Percentiles rank a stretch among this genome's conserved stretches.
Conservation (phyloP, 2,329 filamentous ascomycete genomes). For the Beauveria australis region DNA sequence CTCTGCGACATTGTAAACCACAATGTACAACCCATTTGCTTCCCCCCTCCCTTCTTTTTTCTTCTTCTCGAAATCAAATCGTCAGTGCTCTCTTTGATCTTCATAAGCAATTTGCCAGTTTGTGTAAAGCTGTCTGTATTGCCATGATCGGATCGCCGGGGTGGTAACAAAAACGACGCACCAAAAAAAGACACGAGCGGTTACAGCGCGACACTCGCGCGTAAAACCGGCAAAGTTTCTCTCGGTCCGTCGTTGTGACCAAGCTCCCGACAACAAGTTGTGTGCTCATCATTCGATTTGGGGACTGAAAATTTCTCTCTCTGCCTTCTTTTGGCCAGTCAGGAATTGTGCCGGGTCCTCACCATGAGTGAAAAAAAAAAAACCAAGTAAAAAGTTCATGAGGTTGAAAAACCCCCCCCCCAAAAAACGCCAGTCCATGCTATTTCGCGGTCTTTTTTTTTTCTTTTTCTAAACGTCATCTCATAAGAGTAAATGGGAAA, state of each 20-base stretch:
- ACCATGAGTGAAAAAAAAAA: neutral
- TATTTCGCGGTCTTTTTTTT: neutral
- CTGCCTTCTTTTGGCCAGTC: neutral
- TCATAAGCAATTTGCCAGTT: conserved; percentile 24
- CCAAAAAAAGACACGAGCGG: conserved; percentile 22
- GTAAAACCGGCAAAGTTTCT: conserved; percentile 21
- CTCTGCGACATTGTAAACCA: neutral
- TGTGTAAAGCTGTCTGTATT: conserved; percentile 12
- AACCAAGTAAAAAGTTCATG: neutral
- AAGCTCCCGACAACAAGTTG: conserved; percentile 20
- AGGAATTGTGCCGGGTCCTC: neutral
- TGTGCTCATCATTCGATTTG: conserved; percentile 41
- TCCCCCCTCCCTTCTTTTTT: neutral
- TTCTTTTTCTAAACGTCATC: neutral
- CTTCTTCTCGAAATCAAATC: conserved; percentile 18
- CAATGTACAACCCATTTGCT: neutral
- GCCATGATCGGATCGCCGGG: conserved; percentile 29
- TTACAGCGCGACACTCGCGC: conserved; percentile 23
- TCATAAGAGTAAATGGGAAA: neutral
- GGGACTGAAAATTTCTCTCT: neutral
- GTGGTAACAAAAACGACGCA: conserved; percentile 12
- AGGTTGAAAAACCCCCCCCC: conserved; percentile 1
- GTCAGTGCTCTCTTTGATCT: conserved; percentile 57
- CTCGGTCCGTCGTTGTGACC: conserved; percentile 13
- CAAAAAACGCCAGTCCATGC: conserved; percentile 10